Evolutionary conservation across 2,329 filamentous ascomycete species (phyloP), one percentile per base, ranked within the genome.

Genomic region (Verticillium klebahnii): DNA sequence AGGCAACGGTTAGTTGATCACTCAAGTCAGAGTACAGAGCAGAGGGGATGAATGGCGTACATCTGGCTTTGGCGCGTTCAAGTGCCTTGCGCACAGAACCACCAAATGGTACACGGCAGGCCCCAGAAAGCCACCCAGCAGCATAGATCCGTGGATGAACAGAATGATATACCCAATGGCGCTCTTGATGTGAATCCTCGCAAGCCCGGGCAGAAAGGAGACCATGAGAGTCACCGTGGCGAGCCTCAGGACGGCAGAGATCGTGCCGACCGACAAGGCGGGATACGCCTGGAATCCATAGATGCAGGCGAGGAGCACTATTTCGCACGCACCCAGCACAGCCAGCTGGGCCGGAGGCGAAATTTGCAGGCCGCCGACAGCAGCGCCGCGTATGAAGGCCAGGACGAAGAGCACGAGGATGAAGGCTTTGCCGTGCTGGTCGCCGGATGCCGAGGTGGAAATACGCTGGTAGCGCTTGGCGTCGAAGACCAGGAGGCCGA

Each of bases 161-260:
- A 92, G 77, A 45, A 91, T 86, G 15, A 84, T 77, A 69, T 91
- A 92, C 9, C 88, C 89, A 54, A 91, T 84, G 82, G 86, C 90
- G 17, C 88, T 87, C 67, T 86, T 87, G 1, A 84, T 75, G 2
- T 80, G 75, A 65, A 87, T 80, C 2, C 84, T 84, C 1, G 87
- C 86, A 25, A 90, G 80, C 64, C 89, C 89, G 0, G 87, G 80
- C 25, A 80, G 78, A 60, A 87, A 77, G 12, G 84, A 73, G 15
- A 85, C 72, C 40, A 73, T 68, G 34, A 73, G 64, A 11, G 64
- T 17, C 32, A 69, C 34, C 1, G 83, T 86, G 52, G 85, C 72
- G 14, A 90, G 81, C 57, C 88, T 62, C 80, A 57, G 37, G n/a
- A 63, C 32, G 1, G 61, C 59, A 40, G 64, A 59, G 14, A 65